Evolutionary conservation across 257 asterid genomes (phyloP), one percentile per base, ranked within the genome.

Genomic region (Echium plantagineum): DNA sequence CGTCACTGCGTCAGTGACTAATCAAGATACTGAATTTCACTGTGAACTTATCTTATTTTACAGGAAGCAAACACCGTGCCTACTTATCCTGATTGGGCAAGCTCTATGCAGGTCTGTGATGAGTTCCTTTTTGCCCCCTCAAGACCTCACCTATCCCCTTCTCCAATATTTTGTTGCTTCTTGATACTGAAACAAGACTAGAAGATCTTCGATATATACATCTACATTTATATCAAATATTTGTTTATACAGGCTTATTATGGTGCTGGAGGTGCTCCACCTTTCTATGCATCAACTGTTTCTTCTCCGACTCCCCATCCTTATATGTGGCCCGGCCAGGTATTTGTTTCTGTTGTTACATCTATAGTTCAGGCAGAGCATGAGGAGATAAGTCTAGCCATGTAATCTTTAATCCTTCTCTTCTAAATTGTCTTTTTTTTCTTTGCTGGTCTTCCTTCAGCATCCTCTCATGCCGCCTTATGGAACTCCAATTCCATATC

Each of bases 401-500:
- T 32, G 22, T 58, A 13, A 31, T 21, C 47, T 26, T 49, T 60
- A 15, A 19, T 49, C 58, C 47, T 18, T 6, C 42, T 24, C 55
- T 59, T 38, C 59, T 62, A 48, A 56, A 20, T 21, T 18, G 21
- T 64, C 20, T 55, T 52, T 57, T 52, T 59, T 52, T 51, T 61
- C 55, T 49, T 21, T 38, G 60, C 32, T 57, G 57, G 53, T 63
- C 49, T 52, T 52, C 88, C 49, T 52, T 52, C 88, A 91, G 96
- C 98, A 88, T 73, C 96, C 98, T 65, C 55, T 88, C 76, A 88
- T 91, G 94, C 78, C 96, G 58, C 96, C 95, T 65, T 91, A 88
- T 72, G 98, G 98, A 69, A 88, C 95, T 67, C 94, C 98, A 56
- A 91, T 91, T 75, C 96, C 98, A 20, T 91, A 87, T 75, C 95